phyloP scores from a whole-genome alignment of 208 protist genomes.

The Trichomonas gallinae region DNA sequence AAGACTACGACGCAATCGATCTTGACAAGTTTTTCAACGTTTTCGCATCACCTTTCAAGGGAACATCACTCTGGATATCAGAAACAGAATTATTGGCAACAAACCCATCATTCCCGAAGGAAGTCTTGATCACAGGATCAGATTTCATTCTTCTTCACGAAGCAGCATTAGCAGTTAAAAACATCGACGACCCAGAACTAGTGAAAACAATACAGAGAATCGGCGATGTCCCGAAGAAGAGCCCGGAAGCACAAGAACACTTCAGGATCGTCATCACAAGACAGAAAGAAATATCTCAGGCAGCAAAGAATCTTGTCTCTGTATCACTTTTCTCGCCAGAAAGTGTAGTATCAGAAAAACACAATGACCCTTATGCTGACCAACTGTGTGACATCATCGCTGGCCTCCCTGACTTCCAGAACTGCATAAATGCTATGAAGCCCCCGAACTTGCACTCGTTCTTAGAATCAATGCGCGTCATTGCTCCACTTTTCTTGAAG shows the following conservation, averaged over 20 bases:
- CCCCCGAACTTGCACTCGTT: not conserved
- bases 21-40: not conserved
- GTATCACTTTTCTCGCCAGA: not conserved
- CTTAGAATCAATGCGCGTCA: not conserved
- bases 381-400: not conserved
- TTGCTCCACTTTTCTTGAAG: not conserved
- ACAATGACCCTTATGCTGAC: not conserved
- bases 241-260: not conserved
- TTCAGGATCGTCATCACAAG: not conserved
- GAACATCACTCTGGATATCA: not conserved
- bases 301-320: not conserved
- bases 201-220: not conserved
- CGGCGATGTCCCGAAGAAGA: not conserved
- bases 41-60: not conserved
- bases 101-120: not conserved
- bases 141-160: not conserved
- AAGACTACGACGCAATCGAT: not conserved
- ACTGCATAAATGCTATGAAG: not conserved
- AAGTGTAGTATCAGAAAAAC: not conserved
- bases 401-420: not conserved
- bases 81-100: not conserved
- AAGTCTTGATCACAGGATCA: not conserved
- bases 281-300: not conserved
- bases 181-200: not conserved
- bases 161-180: not conserved